Conservation (phyloP, 1,284 basidiomycete species). For the Microbotryum violaceum region DNA sequence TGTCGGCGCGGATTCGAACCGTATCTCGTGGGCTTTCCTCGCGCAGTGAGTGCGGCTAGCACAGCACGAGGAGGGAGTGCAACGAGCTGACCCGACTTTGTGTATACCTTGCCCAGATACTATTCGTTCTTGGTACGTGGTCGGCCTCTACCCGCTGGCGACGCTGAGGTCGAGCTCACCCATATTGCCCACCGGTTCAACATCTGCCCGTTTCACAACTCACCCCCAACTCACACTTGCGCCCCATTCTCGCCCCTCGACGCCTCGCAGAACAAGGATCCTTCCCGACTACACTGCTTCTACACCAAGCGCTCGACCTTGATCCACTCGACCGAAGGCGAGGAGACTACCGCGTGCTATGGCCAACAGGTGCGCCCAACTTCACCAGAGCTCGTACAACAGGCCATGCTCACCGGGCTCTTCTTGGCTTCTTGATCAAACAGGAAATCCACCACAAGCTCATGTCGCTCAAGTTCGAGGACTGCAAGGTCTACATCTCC, state of each 20-base stretch:
- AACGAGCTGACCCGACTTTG: neutral
- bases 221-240: neutral
- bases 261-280: slow-evolving; percentile 96
- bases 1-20: slow-evolving; percentile 10
- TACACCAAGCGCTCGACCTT: slow-evolving; percentile 98
- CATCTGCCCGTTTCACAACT: neutral
- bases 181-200: too few species aligned
- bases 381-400: neutral
- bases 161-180: neutral
- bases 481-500: slow-evolving; percentile 67
- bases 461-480: slow-evolving; percentile 81
- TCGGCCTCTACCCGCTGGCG: neutral
- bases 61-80: neutral
- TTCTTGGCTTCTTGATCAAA: neutral
- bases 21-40: slow-evolving; percentile 30
- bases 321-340: slow-evolving; percentile 91
- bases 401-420: neutral
- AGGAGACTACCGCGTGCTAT: slow-evolving; percentile 75
- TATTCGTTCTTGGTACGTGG: slow-evolving; percentile 11
- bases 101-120: slow-evolving; percentile 9
- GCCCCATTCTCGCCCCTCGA: slow-evolving; percentile 40
- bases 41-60: slow-evolving; percentile 16
- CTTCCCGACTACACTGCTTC: slow-evolving; percentile 93
- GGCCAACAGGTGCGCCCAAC: slow-evolving; percentile 69
- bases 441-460: slow-evolving; percentile 98